Conservation (phyloP, 768 basidiomycete species). For the Postia placenta region DNA sequence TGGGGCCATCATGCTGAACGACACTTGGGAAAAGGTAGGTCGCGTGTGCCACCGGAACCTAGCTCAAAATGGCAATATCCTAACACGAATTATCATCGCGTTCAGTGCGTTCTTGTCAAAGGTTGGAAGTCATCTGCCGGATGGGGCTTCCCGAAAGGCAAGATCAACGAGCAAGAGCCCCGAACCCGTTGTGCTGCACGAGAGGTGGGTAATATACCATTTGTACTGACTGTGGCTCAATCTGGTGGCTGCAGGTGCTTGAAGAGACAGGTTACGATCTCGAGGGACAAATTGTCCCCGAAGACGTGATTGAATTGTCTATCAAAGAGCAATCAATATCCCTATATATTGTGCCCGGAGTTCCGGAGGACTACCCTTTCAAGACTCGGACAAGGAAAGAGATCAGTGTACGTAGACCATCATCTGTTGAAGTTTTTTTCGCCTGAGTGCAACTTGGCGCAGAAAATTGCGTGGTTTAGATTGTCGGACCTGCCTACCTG, state of each 20-base stretch:
- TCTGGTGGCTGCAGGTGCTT: constrained; percentile 53
- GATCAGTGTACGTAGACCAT: constrained; percentile 79
- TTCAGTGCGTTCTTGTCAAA: constrained; percentile 92
- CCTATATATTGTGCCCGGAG: constrained; percentile 82
- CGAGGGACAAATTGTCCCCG: constrained; percentile 53
- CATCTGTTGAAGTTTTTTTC: constrained; percentile 7
- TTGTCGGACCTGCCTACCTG: constrained; percentile 89
- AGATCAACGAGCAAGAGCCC: constrained; percentile 93
- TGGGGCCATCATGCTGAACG: constrained; percentile 93
- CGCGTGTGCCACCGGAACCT: constrained; percentile 6
- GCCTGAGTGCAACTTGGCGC: constrained; percentile 6
- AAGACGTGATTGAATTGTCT: constrained; percentile 75
- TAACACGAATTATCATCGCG: not conserved
- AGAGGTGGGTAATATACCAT: constrained; percentile 52
- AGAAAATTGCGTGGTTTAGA: constrained; percentile 98
- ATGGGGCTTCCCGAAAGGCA: constrained; percentile 99
- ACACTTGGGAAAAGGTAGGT: constrained; percentile 84
- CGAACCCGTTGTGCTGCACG: constrained; percentile 81
- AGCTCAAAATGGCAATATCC: constrained; percentile 10
- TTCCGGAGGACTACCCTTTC: constrained; percentile 85
- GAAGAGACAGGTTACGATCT: constrained; percentile 97
- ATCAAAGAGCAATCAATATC: constrained; percentile 90
- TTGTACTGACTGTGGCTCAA: not conserved
- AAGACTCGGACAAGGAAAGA: constrained; percentile 95
- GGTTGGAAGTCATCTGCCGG: constrained; percentile 96